A percentile compares a stretch with the other conserved stretches of the same genome.
These are phyloP conservation scores for Beta corolliflora DNA, from an alignment of 179 eudicot genomes.

Conservation along the genomic window DNA sequence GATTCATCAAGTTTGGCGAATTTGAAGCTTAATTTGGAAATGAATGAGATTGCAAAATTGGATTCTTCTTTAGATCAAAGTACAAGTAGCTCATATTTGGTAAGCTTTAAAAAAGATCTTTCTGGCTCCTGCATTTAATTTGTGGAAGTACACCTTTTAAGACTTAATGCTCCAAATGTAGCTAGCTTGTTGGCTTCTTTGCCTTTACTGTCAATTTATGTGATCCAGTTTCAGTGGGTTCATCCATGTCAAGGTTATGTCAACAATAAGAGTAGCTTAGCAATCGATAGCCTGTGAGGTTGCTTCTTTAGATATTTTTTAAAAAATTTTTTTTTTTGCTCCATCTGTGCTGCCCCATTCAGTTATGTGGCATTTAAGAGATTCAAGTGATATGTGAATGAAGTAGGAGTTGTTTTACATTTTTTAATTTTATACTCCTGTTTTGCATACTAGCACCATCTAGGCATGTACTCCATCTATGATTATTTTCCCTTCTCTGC, in stretches of 20 bases:
- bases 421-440: too few relatives aligned
- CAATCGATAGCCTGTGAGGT: neutral
- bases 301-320: neutral
- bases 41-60: constrained; percentile 44
- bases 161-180: constrained; percentile 1
- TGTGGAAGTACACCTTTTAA: neutral
- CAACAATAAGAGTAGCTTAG: neutral
- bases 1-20: constrained; percentile 79
- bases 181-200: constrained; percentile 1
- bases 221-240: neutral
- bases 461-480: too few relatives aligned
- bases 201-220: neutral
- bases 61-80: constrained; percentile 18
- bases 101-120: constrained; percentile 29
- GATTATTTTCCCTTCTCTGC: too few relatives aligned
- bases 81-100: constrained; percentile 31
- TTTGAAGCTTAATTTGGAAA: constrained; percentile 79
- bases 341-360: neutral
- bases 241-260: neutral
- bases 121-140: neutral
- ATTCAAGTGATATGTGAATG: neutral
- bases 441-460: neutral
- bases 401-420: neutral
- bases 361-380: neutral
- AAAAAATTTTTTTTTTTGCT: neutral